Evolutionary conservation across 257 asterid genomes (phyloP).

Genomic region (Solanum corneliomulleri): DNA sequence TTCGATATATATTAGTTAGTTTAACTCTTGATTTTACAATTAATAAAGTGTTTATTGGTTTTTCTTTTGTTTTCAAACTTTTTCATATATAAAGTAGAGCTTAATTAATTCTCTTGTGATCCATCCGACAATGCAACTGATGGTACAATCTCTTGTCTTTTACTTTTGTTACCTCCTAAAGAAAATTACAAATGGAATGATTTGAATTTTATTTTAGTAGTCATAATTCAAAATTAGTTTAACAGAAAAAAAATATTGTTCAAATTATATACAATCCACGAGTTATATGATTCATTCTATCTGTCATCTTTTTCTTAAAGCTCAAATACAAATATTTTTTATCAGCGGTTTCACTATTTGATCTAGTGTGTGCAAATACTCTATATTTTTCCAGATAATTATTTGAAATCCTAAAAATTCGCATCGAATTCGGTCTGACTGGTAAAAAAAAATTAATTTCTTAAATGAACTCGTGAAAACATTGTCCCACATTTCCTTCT

Average conservation of each 20-base stretch:
- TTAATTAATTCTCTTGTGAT: neutral
- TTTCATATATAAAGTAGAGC: neutral
- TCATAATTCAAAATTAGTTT: neutral
- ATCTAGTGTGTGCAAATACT: too few species aligned
- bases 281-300: too few species aligned
- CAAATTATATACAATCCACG: neutral
- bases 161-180: neutral
- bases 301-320: neutral
- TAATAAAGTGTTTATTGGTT: neutral
- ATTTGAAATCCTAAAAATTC: neutral
- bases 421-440: neutral
- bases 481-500: neutral
- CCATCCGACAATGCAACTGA: neutral
- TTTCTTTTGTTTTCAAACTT: neutral
- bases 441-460: neutral
- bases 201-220: too few species aligned
- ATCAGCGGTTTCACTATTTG: neutral
- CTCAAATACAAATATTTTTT: too few species aligned
- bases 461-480: neutral
- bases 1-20: too few species aligned
- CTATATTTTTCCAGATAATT: too few species aligned
- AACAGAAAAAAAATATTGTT: too few species aligned
- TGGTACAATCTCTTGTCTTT: neutral
- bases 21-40: neutral
- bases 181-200: neutral